A percentile compares a stretch with the other conserved stretches of the same genome.
Conservation (phyloP, 2,329 filamentous ascomycete genomes). For the Bipolaris zeicola region DNA sequence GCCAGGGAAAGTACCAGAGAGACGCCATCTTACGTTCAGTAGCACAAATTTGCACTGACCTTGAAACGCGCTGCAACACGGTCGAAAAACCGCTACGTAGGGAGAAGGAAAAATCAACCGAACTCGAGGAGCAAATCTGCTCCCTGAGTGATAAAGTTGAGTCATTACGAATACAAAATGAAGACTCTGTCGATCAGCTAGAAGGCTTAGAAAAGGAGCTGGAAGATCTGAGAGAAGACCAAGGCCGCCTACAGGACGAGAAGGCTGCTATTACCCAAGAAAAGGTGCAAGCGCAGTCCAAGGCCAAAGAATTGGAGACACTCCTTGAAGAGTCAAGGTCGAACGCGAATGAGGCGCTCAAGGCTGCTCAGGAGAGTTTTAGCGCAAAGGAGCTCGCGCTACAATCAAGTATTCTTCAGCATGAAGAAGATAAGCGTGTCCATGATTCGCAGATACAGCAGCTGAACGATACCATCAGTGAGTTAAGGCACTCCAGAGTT, state of each 20-base stretch:
- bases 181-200: slow-evolving; percentile 37
- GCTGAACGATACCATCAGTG: slow-evolving; percentile 10
- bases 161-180: slow-evolving; percentile 34
- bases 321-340: slow-evolving; percentile 48
- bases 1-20: slow-evolving; percentile 49
- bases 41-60: slow-evolving; percentile 59
- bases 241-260: slow-evolving; percentile 33
- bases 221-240: slow-evolving; percentile 43
- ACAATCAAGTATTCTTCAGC: slow-evolving; percentile 26
- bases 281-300: slow-evolving; percentile 38
- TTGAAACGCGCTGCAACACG: slow-evolving; percentile 61
- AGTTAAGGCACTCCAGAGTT: slow-evolving; percentile 14
- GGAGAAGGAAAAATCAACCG: slow-evolving; percentile 48
- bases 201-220: slow-evolving; percentile 47
- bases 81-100: slow-evolving; percentile 60
- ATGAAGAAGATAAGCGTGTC: slow-evolving; percentile 22
- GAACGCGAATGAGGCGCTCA: slow-evolving; percentile 38
- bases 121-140: slow-evolving; percentile 41
- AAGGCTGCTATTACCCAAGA: slow-evolving; percentile 45
- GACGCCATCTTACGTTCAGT: slow-evolving; percentile 57
- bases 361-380: slow-evolving; percentile 27
- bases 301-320: slow-evolving; percentile 40
- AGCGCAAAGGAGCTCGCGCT: slow-evolving; percentile 47
- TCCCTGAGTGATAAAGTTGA: slow-evolving; percentile 45
- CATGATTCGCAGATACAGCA: slow-evolving; percentile 15